A percentile compares a stretch with the other conserved stretches of the same genome.
Evolutionary conservation across 371 early-diverging fungal species (phyloP).

Genomic region (Parasitella parasitica): DNA sequence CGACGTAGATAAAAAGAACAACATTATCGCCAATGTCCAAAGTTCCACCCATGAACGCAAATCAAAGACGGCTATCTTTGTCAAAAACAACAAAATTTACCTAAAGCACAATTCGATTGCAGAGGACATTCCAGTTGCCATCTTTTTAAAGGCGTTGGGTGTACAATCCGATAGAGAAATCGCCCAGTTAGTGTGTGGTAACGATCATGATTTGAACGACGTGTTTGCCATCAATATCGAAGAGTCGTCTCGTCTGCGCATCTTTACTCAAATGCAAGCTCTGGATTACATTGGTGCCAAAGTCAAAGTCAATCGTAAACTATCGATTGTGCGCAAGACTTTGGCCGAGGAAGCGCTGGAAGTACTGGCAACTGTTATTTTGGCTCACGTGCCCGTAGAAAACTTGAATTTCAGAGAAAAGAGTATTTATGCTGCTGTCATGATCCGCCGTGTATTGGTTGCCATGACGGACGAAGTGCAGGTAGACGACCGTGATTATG

Average conservation of each 20-base stretch:
- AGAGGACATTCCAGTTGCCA: constrained; percentile 93
- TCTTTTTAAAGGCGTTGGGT: constrained; percentile 94
- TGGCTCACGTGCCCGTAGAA: constrained; percentile 96
- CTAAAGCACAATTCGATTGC: constrained; percentile 94
- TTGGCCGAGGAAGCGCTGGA: constrained; percentile 92
- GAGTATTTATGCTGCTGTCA: constrained; percentile 94
- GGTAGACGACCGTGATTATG: constrained; percentile 99
- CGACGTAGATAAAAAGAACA: constrained; percentile 89
- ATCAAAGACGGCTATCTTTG: constrained; percentile 92
- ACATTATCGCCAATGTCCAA: constrained; percentile 59
- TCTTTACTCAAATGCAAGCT: constrained; percentile 91
- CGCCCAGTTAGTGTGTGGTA: constrained; percentile 90
- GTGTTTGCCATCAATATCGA: constrained; percentile 91
- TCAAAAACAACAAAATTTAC: constrained; percentile 82
- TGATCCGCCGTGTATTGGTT: constrained; percentile 96
- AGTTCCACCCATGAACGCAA: constrained; percentile 98
- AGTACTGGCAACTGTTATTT: constrained; percentile 87
- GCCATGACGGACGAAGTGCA: constrained; percentile 80
- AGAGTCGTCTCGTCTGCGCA: constrained; percentile 74
- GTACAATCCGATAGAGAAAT: constrained; percentile 96
- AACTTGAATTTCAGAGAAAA: constrained; percentile 92
- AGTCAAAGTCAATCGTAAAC: constrained; percentile 68
- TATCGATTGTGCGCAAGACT: constrained; percentile 57
- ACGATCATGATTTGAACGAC: constrained; percentile 81
- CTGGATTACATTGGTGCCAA: constrained; percentile 88